Conservation (phyloP, 768 basidiomycete genomes). For the Trametes villosa region DNA sequence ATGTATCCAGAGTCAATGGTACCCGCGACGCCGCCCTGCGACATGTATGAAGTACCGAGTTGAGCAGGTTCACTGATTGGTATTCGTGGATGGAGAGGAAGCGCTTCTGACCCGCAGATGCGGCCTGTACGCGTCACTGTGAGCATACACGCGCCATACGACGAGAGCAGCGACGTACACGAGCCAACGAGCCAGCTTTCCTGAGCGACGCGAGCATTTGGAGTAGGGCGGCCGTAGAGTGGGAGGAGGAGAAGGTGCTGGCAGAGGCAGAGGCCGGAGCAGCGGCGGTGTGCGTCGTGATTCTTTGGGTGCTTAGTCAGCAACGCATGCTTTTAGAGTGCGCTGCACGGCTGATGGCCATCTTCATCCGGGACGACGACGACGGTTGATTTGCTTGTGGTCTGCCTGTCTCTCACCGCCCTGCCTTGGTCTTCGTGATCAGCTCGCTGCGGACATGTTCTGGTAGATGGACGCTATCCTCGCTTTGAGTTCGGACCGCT, state of each 20-base stretch:
- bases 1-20: slow-evolving; percentile 5
- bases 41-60: slow-evolving; percentile 63
- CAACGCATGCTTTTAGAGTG: slow-evolving; percentile 27
- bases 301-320: slow-evolving; percentile 45
- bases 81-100: slow-evolving; percentile 98
- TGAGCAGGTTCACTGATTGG: slow-evolving; percentile 93
- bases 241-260: slow-evolving; percentile 18
- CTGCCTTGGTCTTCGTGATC: slow-evolving; percentile 69
- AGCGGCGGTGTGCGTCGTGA: slow-evolving; percentile 3
- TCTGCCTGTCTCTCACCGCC: slow-evolving; percentile 79
- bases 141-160: slow-evolving; percentile 5
- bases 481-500: slow-evolving; percentile 81
- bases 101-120: slow-evolving; percentile 83
- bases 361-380: slow-evolving; percentile 68
- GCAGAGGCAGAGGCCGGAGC: slow-evolving; percentile 5
- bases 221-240: slow-evolving; percentile 26
- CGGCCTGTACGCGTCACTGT: slow-evolving; percentile 47
- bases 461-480: slow-evolving; percentile 57
- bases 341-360: background rate
- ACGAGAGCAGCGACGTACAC: slow-evolving; percentile 48
- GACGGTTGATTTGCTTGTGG: slow-evolving; percentile 59
- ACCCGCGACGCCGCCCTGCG: background rate
- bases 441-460: slow-evolving; percentile 61
- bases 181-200: slow-evolving; percentile 66
- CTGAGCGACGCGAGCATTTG: slow-evolving; percentile 71